These are phyloP conservation scores for Parvularia atlantis DNA, from an alignment of 78 protist genomes.

Conservation along the genomic window DNA sequence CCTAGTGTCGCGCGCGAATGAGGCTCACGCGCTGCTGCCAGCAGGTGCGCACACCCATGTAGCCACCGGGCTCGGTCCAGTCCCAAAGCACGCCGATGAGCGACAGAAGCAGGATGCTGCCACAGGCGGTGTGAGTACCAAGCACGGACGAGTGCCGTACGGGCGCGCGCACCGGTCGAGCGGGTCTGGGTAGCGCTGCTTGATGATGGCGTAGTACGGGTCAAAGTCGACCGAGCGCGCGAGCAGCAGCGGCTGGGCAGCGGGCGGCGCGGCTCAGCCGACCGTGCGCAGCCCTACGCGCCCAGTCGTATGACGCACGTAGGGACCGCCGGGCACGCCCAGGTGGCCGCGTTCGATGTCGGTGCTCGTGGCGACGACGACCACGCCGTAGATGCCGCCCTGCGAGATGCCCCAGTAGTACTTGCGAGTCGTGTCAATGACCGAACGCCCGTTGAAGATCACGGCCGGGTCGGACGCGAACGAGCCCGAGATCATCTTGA, in stretches of 20 bases:
- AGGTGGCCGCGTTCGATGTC: neutral
- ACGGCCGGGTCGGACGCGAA: neutral
- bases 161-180: neutral
- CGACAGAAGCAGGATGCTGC: too few relatives aligned
- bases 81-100: neutral
- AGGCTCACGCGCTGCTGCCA: neutral
- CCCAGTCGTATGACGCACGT: too few relatives aligned
- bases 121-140: neutral
- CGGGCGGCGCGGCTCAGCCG: neutral
- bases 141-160: neutral
- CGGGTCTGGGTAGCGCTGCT: neutral
- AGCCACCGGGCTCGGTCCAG: constrained; percentile 3
- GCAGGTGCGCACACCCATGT: neutral
- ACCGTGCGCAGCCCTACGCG: neutral
- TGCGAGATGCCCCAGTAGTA: neutral
- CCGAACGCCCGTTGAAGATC: neutral
- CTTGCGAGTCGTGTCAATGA: neutral
- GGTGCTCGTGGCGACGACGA: neutral
- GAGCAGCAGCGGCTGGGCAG: neutral
- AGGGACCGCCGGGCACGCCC: constrained; percentile 3
- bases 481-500: neutral
- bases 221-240: constrained; percentile 2
- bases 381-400: neutral
- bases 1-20: neutral
- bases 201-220: neutral